Base-by-base conservation (phyloP, 192 early-diverging fungal genomes). In the Gigaspora rosea region DNA sequence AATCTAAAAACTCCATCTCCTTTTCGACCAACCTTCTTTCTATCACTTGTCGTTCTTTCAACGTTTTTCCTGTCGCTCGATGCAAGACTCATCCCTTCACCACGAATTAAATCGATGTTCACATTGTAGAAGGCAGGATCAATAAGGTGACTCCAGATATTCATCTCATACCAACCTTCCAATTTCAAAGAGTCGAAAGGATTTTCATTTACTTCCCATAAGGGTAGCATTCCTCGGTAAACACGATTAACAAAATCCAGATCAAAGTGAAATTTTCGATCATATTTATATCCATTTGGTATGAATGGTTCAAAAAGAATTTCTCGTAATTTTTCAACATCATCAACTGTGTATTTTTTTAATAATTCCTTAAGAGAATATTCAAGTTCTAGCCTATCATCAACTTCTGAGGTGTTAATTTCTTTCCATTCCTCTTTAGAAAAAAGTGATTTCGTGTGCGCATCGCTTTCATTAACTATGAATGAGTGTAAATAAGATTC, bases 21-120 rank as follows among this genome's bases (percentile, higher is more conserved):
- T 22, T 70, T 70, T 70, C 48, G 22, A 50, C 68, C 68, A 52
- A 70, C 16, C n/a, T 70, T 70, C 68, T 48, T 70, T 70, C 68
- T 8, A 70, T 70, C 48, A 70, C 50, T 20, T 70, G 22, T 50
- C 50, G 68, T 36, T 50, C 48, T 70, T 48, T 48, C n/a, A 50
- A 70, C 47, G n/a, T 70, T 70, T 51, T 70, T 50, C 50, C n/a
- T 70, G 27, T 70, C 49, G 22, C 15, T 70, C 10, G 68, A 70
- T 50, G 48, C 68, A 48, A 51, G 68, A 50, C 68, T 70, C 68
- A 70, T 70, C 8, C 41, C 68, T 32, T 48, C 68, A 67, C n/a
- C 64, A 66, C 33, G 18, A 8, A 66, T 20, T 70, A 70, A 70
- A 51, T 70, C n/a, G 27, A 70, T 70, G 22, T 70, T 70, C 18